phyloP scores from a whole-genome alignment of 768 basidiomycete species.

The Trametes cingulata region DNA sequence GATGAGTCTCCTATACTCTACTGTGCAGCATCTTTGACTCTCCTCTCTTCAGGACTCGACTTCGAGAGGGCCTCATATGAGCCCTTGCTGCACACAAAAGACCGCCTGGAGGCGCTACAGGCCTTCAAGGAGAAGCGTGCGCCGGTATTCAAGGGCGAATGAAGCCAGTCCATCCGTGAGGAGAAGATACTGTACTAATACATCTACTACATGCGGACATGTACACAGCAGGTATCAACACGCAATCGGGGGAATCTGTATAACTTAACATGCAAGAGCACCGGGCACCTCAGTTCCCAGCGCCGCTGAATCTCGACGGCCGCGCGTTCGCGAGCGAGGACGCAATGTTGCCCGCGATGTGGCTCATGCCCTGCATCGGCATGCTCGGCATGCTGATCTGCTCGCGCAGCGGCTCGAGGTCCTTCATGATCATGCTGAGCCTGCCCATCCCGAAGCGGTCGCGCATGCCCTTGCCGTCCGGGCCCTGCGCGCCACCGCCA shows the following conservation, averaged over 20 bases:
- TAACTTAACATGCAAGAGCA: neutral
- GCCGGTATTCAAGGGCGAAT: slow-evolving; percentile 83
- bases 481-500: slow-evolving; percentile 37
- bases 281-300: slow-evolving; percentile 3
- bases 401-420: slow-evolving; percentile 73
- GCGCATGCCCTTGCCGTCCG: slow-evolving; percentile 57
- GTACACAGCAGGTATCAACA: neutral
- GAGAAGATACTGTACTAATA: slow-evolving; percentile 2
- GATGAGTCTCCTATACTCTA: too few relatives aligned
- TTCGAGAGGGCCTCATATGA: slow-evolving; percentile 89
- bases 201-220: slow-evolving; percentile 6
- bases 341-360: slow-evolving; percentile 17
- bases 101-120: slow-evolving; percentile 79
- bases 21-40: neutral
- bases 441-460: slow-evolving; percentile 65
- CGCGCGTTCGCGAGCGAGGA: slow-evolving; percentile 20
- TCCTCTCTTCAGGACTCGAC: slow-evolving; percentile 64
- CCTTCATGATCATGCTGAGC: slow-evolving; percentile 85
- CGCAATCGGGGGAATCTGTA: neutral
- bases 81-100: slow-evolving; percentile 67
- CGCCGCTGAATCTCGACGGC: slow-evolving; percentile 16
- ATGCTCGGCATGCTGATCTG: slow-evolving; percentile 23
- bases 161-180: slow-evolving; percentile 17
- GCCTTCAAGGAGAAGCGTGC: slow-evolving; percentile 85
- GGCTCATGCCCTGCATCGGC: slow-evolving; percentile 18